Evolutionary conservation across 441 rosid species (phyloP), one percentile per base, ranked within the genome.

Genomic region (Corymbia citriodora): DNA sequence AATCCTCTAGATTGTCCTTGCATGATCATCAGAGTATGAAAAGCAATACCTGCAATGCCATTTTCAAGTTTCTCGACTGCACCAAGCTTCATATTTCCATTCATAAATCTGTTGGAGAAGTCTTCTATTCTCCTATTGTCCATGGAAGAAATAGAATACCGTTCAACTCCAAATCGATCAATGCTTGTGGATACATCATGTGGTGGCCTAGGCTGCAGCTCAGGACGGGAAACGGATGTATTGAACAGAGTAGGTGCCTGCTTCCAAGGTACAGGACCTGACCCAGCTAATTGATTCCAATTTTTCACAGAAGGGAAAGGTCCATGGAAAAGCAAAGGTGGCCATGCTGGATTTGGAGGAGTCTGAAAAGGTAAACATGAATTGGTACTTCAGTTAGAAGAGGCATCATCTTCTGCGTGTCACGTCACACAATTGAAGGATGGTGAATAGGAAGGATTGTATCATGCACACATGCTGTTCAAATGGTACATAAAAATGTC

Each of bases 251-350:
- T 94, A 89, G 98, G 96, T 54, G 99, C 98, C 93, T 94, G 99
- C 86, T 95, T 94, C 98, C 95, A 95, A 88, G 96, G 97, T 52
- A 95, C 95, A 81, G 97, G 99, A 91, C 99, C 97, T 59, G 97
- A 94, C 91, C 97, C 96, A 65, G 95, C 94, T 90, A 97, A 93
- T 61, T 95, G 97, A 93, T 88, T 93, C 99, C 97, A 96, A 90
- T 90, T 94, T 90, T 95, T 96, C 68, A 91, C 92, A 89, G 98
- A 90, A 89, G 97, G 74, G 23, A 94, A 90, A 81, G 96, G 92
- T 52, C 93, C 25, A 8, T 94, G 94, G 89, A 89, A 93, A 92
- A 91, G 92, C 70, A 93, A 90, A 93, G 96, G 91, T 55, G 95
- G 88, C 96, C 95, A 94, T 82, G 93, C 68, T 91, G 96, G 87